phyloP scores from a whole-genome alignment of 164 flowering plant species.

The Magnolia changhungtana region DNA sequence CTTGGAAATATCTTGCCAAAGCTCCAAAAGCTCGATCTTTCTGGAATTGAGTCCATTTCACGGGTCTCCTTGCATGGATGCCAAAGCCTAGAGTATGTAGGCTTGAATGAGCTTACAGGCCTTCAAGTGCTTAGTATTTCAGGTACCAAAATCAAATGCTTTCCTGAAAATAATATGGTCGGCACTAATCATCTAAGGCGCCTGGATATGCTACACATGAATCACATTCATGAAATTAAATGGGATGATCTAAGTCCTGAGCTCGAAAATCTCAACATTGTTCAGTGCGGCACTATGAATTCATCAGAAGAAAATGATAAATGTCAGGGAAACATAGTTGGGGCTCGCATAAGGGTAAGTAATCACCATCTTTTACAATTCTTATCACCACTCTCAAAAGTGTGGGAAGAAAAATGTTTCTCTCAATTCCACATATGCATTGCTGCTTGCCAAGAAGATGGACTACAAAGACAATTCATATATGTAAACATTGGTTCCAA shows the following conservation, averaged over 20 bases:
- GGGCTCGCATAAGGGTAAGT: background rate
- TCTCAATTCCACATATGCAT: background rate
- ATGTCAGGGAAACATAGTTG: background rate
- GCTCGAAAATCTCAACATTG: background rate
- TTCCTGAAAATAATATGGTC: too few relatives aligned
- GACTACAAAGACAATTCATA: background rate
- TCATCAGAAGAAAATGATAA: background rate
- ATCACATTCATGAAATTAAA: background rate
- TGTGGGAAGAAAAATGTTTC: background rate
- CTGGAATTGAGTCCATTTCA: background rate
- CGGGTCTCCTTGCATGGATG: background rate
- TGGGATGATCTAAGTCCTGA: background rate
- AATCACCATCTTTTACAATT: background rate
- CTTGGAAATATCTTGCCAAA: background rate
- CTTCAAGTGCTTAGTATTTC: background rate
- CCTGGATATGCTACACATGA: background rate
- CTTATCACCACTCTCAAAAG: background rate
- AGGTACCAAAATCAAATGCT: background rate
- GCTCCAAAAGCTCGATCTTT: background rate
- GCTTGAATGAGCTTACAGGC: background rate
- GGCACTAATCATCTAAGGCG: background rate
- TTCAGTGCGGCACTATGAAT: background rate
- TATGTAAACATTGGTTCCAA: background rate
- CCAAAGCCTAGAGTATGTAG: background rate
- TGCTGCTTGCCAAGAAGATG: background rate